Evolutionary conservation across 768 basidiomycete species (phyloP).

Genomic region (Amanita rimosa): DNA sequence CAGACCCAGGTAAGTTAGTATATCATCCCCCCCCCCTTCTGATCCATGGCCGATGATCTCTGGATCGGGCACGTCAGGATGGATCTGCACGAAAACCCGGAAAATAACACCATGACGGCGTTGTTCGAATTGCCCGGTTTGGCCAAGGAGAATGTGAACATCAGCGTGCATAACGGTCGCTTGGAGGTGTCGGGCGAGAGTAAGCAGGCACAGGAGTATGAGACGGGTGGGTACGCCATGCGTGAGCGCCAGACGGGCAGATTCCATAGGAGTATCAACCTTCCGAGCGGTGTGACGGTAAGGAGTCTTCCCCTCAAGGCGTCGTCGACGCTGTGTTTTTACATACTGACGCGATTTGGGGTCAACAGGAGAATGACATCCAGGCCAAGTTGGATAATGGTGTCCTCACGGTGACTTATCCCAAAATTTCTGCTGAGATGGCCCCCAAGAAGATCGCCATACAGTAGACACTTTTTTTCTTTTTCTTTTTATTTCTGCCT

Average conservation of each 20-base stretch:
- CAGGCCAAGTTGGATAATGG: constrained; percentile 33
- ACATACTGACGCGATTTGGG: too few species aligned
- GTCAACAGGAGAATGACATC: constrained; percentile 21
- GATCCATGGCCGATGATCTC: too few species aligned
- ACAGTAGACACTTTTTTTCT: neutral
- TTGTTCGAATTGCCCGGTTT: constrained; percentile 47
- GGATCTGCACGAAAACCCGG: constrained; percentile 38
- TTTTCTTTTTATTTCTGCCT: too few species aligned
- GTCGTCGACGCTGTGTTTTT: too few species aligned
- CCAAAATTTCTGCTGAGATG: constrained; percentile 24
- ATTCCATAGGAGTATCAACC: constrained; percentile 30
- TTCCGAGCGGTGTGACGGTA: constrained; percentile 42
- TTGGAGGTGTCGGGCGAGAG: constrained; percentile 40
- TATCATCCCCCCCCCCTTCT: too few species aligned
- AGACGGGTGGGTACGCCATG: constrained; percentile 26
- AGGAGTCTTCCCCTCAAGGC: too few species aligned
- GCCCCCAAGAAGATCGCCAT: constrained; percentile 26
- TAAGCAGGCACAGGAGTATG: constrained; percentile 18
- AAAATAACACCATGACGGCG: constrained; percentile 37
- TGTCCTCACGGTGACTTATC: constrained; percentile 31
- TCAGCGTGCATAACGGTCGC: constrained; percentile 37
- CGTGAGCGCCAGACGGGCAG: constrained; percentile 37
- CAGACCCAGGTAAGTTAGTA: constrained; percentile 4
- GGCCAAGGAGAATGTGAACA: constrained; percentile 34
- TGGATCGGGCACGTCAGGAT: too few species aligned